A percentile compares a stretch with the other conserved stretches of the same genome.
Conservation (phyloP, 2,329 filamentous ascomycete genomes). For the Chrysoporthe deuterocubensis region DNA sequence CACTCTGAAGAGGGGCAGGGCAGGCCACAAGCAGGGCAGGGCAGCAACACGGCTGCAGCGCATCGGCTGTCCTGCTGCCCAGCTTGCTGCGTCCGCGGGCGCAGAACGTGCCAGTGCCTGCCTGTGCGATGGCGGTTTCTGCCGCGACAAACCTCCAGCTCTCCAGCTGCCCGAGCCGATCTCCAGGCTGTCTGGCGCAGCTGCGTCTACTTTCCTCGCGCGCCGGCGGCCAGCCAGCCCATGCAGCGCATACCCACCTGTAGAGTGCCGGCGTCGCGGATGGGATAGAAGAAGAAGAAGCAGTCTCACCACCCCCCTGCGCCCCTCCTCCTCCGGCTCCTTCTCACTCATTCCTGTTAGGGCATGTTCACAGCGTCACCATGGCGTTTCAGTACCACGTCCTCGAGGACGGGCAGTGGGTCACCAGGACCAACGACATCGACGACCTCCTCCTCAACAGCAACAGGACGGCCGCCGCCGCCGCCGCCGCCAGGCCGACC, state of each 20-base stretch:
- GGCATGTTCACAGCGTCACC: constrained; percentile 5
- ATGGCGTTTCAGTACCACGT: constrained; percentile 61
- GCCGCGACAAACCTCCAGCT: neutral
- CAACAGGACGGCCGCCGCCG: constrained; percentile 40
- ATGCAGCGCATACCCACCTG: neutral
- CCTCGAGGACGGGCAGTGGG: constrained; percentile 59
- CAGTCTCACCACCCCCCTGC: neutral
- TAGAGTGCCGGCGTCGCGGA: neutral
- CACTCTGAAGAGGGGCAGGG: constrained; percentile 1
- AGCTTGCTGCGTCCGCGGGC: neutral
- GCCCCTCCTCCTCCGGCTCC: neutral
- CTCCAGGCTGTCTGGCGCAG: neutral
- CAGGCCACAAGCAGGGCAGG: neutral
- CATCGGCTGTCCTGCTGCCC: constrained; percentile 1
- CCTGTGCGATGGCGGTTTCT: neutral
- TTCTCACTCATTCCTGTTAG: neutral
- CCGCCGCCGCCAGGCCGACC: constrained; percentile 38
- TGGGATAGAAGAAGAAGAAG: constrained; percentile 1
- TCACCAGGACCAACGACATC: constrained; percentile 56
- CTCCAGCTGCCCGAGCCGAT: neutral
- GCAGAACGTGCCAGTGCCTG: neutral
- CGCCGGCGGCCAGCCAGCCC: neutral
- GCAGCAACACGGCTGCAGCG: neutral
- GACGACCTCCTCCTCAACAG: constrained; percentile 41
- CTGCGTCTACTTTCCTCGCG: neutral